phyloP scores from a whole-genome alignment of 179 eudicot species.

The Pouteria campechiana region DNA sequence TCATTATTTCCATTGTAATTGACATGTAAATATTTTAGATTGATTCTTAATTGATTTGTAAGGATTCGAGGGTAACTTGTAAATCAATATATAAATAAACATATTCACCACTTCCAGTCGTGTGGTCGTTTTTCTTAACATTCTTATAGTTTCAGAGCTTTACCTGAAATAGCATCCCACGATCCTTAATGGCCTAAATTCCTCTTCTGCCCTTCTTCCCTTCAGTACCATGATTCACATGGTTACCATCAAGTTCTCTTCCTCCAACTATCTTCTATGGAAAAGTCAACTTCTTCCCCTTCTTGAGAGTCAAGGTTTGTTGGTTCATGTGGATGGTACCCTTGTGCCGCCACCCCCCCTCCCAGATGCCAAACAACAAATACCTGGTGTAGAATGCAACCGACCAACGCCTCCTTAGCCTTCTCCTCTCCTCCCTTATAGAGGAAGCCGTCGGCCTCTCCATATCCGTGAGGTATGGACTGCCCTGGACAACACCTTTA shows the following conservation, averaged over 20 bases:
- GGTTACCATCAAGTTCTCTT: neutral
- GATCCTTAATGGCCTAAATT: neutral
- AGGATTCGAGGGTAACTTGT: neutral
- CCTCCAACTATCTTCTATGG: constrained; percentile 1
- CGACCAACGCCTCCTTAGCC: neutral
- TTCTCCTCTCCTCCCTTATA: neutral
- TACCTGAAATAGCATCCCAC: neutral
- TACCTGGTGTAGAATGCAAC: neutral
- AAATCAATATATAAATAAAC: neutral
- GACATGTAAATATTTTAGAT: neutral
- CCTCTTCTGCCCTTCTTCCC: neutral
- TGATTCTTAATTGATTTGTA: too few species aligned
- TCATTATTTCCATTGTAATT: neutral
- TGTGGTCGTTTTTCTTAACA: neutral
- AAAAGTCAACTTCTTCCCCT: constrained; percentile 1
- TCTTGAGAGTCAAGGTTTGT: too few species aligned
- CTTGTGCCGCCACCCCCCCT: neutral
- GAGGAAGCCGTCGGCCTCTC: neutral
- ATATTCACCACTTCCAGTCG: neutral
- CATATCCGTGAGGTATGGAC: neutral
- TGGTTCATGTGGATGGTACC: too few species aligned
- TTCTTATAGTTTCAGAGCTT: neutral
- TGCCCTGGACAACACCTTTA: too few species aligned
- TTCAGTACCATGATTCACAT: too few species aligned
- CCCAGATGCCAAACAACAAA: neutral